A percentile compares a stretch with the other conserved stretches of the same genome.
Evolutionary conservation across 148 eudicot species (phyloP).

Genomic region (Mesembryanthemum crystallinum): DNA sequence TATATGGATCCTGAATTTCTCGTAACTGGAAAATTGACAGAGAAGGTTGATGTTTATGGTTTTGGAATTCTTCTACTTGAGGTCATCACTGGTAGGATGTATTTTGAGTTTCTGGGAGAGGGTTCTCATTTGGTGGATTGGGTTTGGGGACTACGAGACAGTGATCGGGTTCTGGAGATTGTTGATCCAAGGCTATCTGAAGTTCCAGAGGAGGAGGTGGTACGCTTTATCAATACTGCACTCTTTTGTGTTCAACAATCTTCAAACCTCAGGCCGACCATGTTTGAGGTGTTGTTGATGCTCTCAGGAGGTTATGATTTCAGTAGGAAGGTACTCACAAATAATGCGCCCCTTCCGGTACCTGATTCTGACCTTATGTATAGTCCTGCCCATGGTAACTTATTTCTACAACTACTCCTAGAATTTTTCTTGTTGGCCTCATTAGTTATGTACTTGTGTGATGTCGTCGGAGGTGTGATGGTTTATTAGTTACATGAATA

Average conservation of each 20-base stretch:
- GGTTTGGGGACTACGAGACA: conserved; percentile 55
- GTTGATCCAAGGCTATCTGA: conserved; percentile 50
- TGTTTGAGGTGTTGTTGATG: conserved; percentile 59
- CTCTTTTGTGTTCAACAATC: conserved; percentile 52
- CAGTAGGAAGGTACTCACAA: conserved; percentile 32
- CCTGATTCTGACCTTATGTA: no score
- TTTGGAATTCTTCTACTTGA: conserved; percentile 64
- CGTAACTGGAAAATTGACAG: conserved; percentile 44
- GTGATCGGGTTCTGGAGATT: conserved; percentile 43
- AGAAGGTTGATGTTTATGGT: conserved; percentile 56
- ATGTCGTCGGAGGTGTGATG: no score
- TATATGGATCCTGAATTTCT: conserved; percentile 63
- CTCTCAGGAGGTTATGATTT: conserved; percentile 41
- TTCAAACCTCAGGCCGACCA: conserved; percentile 46
- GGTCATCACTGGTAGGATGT: conserved; percentile 45
- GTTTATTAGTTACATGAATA: no score
- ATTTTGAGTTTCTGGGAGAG: not conserved
- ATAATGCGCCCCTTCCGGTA: conserved; percentile 15
- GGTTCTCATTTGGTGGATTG: conserved; percentile 36
- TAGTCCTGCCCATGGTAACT: not conserved
- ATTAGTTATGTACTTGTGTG: no score
- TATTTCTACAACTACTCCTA: not conserved
- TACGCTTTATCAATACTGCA: conserved; percentile 46
- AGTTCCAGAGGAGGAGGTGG: conserved; percentile 39
- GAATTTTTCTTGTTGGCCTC: no score